Conservation (phyloP, 1,139 yeast species). For the Debaryomycetaceae sp. region DNA sequence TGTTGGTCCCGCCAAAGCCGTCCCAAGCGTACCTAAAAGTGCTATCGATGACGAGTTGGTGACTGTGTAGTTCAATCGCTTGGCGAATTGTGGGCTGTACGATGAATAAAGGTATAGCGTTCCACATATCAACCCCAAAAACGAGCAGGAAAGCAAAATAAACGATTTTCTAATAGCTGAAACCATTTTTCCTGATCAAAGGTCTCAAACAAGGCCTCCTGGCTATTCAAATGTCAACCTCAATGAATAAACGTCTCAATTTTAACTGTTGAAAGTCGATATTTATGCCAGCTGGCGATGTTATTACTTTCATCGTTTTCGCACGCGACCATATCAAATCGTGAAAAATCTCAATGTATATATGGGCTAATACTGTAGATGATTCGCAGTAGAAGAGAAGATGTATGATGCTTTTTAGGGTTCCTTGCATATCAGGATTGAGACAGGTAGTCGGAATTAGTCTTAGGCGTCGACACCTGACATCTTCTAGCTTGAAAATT, state of each 20-base stretch:
- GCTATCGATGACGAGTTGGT: constrained; percentile 57
- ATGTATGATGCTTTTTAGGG: neutral
- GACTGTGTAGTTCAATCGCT: constrained; percentile 47
- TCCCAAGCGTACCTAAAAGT: constrained; percentile 56
- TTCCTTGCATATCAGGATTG: no score
- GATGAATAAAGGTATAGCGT: constrained; percentile 59
- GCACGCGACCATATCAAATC: neutral
- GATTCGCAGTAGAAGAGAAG: neutral
- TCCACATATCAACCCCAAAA: constrained; percentile 55
- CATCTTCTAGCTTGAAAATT: constrained; percentile 18
- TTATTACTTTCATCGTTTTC: neutral
- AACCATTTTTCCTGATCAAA: constrained; percentile 11
- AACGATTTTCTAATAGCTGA: constrained; percentile 30
- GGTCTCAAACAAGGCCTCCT: no score
- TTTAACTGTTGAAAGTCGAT: neutral
- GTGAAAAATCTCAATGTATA: neutral
- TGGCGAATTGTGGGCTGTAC: constrained; percentile 63
- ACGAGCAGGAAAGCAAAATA: constrained; percentile 44
- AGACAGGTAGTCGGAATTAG: no score
- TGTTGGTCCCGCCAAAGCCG: constrained; percentile 53
- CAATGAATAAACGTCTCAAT: no score
- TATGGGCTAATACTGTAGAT: no score
- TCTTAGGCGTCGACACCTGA: no score
- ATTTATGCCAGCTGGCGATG: neutral
- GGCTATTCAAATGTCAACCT: no score